These are phyloP conservation scores for Pseudogymnoascus sp. DNA, from an alignment of 2,329 filamentous ascomycete species.

Conservation along the genomic window DNA sequence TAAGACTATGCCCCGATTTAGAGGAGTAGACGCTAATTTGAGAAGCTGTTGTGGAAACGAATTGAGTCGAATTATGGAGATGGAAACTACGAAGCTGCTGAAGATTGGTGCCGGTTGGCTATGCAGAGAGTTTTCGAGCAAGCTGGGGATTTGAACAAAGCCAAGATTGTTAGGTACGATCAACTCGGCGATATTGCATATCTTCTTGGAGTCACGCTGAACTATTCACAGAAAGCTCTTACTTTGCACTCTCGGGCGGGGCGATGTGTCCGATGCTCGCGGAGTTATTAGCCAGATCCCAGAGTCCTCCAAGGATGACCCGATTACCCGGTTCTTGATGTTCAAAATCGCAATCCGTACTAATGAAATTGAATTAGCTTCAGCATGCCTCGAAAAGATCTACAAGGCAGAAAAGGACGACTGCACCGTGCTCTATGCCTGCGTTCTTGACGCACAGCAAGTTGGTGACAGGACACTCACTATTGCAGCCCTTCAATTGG, in stretches of 20 bases:
- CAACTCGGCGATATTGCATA: slow-evolving; percentile 11
- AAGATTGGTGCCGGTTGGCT: slow-evolving; percentile 64
- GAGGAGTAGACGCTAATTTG: not conserved
- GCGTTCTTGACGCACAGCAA: slow-evolving; percentile 66
- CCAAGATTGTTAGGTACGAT: slow-evolving; percentile 43
- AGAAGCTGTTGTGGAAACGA: slow-evolving; percentile 71
- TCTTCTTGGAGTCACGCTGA: slow-evolving; percentile 9
- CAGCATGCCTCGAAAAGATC: slow-evolving; percentile 54
- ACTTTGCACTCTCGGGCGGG: slow-evolving; percentile 54
- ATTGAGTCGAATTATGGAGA: slow-evolving; percentile 52
- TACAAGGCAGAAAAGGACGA: slow-evolving; percentile 44
- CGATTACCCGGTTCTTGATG: slow-evolving; percentile 63
- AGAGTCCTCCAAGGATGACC: slow-evolving; percentile 46
- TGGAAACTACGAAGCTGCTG: slow-evolving; percentile 44
- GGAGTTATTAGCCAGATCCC: slow-evolving; percentile 53
- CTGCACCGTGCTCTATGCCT: slow-evolving; percentile 65
- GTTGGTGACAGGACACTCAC: slow-evolving; percentile 53
- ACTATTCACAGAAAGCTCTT: slow-evolving; percentile 56
- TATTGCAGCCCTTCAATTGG: slow-evolving; percentile 47
- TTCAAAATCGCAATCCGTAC: slow-evolving; percentile 62
- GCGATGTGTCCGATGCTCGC: slow-evolving; percentile 45
- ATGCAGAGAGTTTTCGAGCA: slow-evolving; percentile 58
- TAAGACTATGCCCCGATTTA: slow-evolving; percentile 29
- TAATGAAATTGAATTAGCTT: slow-evolving; percentile 49
- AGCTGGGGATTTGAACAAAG: slow-evolving; percentile 56